phyloP scores from a whole-genome alignment of 2,329 filamentous ascomycete species.

The Cryphonectria naterciae region DNA sequence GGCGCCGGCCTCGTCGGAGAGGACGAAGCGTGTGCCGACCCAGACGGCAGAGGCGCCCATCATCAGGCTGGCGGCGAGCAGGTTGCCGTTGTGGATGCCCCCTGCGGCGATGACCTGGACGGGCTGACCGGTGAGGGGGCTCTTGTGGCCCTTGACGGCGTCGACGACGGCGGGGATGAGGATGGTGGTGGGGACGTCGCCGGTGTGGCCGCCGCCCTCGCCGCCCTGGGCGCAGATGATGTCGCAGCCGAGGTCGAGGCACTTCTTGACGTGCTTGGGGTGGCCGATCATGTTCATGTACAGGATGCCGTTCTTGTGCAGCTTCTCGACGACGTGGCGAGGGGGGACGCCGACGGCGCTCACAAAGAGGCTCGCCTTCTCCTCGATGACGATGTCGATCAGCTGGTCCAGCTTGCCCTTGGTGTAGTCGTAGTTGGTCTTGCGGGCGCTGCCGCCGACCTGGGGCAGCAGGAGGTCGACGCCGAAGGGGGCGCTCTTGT shows the following conservation, averaged over 20 bases:
- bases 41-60: constrained; percentile 91
- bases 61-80: constrained; percentile 87
- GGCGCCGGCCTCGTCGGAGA: constrained; percentile 91
- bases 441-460: constrained; percentile 89
- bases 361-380: constrained; percentile 90
- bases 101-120: constrained; percentile 94
- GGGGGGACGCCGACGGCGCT: constrained; percentile 95
- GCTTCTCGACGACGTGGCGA: constrained; percentile 82
- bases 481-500: constrained; percentile 95
- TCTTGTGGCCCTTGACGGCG: constrained; percentile 78
- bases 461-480: constrained; percentile 93
- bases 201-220: constrained; percentile 95
- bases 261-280: constrained; percentile 98
- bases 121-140: constrained; percentile 81
- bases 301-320: constrained; percentile 84
- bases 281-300: constrained; percentile 99
- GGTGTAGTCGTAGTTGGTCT: constrained; percentile 99
- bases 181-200: constrained; percentile 87
- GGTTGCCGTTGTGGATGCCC: constrained; percentile 90
- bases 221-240: constrained; percentile 98
- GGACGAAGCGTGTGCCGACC: constrained; percentile 95
- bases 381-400: constrained; percentile 89
- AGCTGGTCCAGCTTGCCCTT: constrained; percentile 96
- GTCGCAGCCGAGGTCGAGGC: constrained; percentile 87
- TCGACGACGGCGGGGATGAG: constrained; percentile 92